Conservation (phyloP, 106 monocot species). For the Cymbidium sinense region DNA sequence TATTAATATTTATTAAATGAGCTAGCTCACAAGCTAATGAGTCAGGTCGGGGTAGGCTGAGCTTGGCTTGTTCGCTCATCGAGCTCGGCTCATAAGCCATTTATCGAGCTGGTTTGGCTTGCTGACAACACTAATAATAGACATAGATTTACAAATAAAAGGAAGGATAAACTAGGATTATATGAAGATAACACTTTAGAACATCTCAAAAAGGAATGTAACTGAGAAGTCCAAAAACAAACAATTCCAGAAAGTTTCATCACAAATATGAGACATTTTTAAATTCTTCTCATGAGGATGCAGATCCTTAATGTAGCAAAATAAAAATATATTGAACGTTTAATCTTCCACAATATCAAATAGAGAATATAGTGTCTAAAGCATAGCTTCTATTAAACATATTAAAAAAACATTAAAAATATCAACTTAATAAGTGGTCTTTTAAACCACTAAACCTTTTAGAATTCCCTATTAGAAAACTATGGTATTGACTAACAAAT, state of each 20-base stretch:
- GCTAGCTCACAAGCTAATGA: no score
- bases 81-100: no score
- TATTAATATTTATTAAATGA: no score
- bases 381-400: neutral
- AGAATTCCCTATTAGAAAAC: neutral
- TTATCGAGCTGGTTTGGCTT: no score
- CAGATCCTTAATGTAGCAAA: neutral
- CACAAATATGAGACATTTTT: neutral
- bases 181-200: neutral
- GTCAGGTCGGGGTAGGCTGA: no score
- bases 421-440: neutral
- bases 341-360: neutral
- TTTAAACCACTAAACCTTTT: neutral
- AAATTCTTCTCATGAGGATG: neutral
- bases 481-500: neutral
- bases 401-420: neutral
- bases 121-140: neutral
- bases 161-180: neutral
- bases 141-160: neutral
- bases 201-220: neutral
- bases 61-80: no score
- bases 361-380: neutral
- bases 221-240: neutral
- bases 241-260: neutral
- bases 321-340: neutral